Evolutionary conservation across 495 filamentous ascomycete genomes (phyloP), one percentile per base, ranked within the genome.

Genomic region (Opeltia flavorubescens): DNA sequence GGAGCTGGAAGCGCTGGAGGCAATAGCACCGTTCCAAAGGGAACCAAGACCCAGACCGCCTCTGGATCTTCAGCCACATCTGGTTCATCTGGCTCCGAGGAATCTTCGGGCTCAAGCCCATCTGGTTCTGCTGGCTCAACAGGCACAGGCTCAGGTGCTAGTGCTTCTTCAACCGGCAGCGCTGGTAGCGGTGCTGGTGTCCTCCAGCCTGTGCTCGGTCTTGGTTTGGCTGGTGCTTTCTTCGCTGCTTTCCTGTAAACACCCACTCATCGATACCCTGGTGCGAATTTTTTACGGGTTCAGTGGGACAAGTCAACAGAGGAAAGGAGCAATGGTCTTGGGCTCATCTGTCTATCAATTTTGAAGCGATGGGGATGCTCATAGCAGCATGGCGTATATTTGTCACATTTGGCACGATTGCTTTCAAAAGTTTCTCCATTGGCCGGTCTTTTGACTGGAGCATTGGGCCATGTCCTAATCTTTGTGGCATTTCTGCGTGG

Each of bases 211-310:
- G 21, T 49, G 9, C 54, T 71, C 34, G 54, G 60, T 23, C 52
- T 62, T 18, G 57, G 56, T 21, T 26, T 68, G n/a, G 69, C 68
- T 50, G 67, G 65, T 54, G 66, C 60, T 50, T 57, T 69, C 42
- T 59, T 72, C 34, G 66, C 64, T 57, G 68, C 63, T 55, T 63
- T 74, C 53, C 53, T 74, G 59, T 74, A 65, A 46, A 41, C 1
- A 9, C 34, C 20, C 12, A n/a, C n/a, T n/a, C n/a, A n/a, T n/a
- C 12, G 12, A 36, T 17, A 17, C 34, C 34, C 34, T 6, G 1
- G 34, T 36, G 5, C 34, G n/a, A n/a, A n/a, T n/a, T n/a, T n/a
- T n/a, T n/a, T n/a, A n/a, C n/a, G n/a, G n/a, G n/a, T n/a, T n/a
- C n/a, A n/a, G n/a, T n/a, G n/a, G n/a, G 34, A 36, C 3, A 18